Percentiles rank a stretch among this genome's conserved stretches.
Evolutionary conservation across 768 basidiomycete genomes (phyloP).

Genomic region (Phallus indusiatus): DNA sequence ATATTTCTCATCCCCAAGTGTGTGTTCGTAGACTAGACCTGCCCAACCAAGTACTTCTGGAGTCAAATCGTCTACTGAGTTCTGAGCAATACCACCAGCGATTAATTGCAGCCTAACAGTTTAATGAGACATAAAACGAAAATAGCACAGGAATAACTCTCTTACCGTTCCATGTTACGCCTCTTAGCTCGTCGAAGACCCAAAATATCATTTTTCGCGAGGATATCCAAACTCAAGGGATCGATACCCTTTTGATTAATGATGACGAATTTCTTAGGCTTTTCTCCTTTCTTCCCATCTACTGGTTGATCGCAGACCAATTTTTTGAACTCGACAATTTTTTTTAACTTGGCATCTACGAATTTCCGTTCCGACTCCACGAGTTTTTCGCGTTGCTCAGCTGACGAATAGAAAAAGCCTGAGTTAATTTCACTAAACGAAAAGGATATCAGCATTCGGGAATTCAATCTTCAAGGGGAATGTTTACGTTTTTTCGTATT

Average conservation of each 20-base stretch:
- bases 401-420: constrained; percentile 97
- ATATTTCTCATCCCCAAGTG: constrained; percentile 96
- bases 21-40: constrained; percentile 97
- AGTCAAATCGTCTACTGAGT: constrained; percentile 93
- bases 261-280: constrained; percentile 75
- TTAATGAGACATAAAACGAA: constrained; percentile 1
- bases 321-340: constrained; percentile 95
- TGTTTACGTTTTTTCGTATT: constrained; percentile 98
- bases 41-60: constrained; percentile 94
- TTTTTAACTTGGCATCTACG: constrained; percentile 88
- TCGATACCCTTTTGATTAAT: constrained; percentile 99
- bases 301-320: constrained; percentile 91
- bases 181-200: constrained; percentile 93
- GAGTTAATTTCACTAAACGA: constrained; percentile 89
- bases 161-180: constrained; percentile 96
- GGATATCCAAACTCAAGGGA: constrained; percentile 88
- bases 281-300: constrained; percentile 59
- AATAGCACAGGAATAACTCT: constrained; percentile 9
- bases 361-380: constrained; percentile 95
- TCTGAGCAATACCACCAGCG: constrained; percentile 92
- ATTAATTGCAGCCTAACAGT: constrained; percentile 72
- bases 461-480: not conserved
- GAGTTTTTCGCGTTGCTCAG: constrained; percentile 96
- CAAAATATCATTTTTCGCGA: constrained; percentile 94
- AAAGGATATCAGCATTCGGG: constrained; percentile 10